Evolutionary conservation across 768 basidiomycete species (phyloP), one percentile per base, ranked within the genome.

Genomic region (Melanogaster broomeanus): DNA sequence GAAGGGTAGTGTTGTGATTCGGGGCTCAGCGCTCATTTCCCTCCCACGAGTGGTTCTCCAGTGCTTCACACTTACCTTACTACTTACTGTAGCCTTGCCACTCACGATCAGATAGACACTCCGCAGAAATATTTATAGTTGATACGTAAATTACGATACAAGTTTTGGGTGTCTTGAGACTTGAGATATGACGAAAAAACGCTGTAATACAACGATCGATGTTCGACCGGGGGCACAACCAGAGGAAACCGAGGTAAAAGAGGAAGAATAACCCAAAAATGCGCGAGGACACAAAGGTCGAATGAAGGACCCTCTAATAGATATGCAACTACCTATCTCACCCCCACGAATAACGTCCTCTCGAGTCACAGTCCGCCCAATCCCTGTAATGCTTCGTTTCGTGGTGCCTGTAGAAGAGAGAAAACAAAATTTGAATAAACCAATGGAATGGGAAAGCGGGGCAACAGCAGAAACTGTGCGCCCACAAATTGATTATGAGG

Each of bases 341-440:
- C 48, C 52, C 55, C 56, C 24, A 41, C 38, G 55, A 39, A 42
- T 53, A 48, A 48, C 52, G 39, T 41, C 45, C 48, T 53, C 15
- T 38, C 47, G 52, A 40, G 38, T 58, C 39, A 24, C 43, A 50
- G 42, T 60, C 51, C 50, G 35, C 55, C 37, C 48, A 49, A 58
- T 61, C 52, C 56, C 57, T 59, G 49, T 38, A 55, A 56, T 28
- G 56, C 52, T 57, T 53, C 43, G 50, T 42, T 57, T 65, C 61
- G 51, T 49, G 51, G 22, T 58, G 50, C 67, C 67, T 71, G 67
- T 67, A 55, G 56, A 68, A 53, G 45, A 53, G 42, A 52, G 34
- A 60, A 53, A 57, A 55, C 49, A 58, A 64, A n/a, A n/a, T n/a
- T n/a, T 71, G 58, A 71, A 69, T 70, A 71, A 62, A 64, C 61